Conservation (phyloP, 129 eudicot genomes). For the Chrysanthemum makinoi region DNA sequence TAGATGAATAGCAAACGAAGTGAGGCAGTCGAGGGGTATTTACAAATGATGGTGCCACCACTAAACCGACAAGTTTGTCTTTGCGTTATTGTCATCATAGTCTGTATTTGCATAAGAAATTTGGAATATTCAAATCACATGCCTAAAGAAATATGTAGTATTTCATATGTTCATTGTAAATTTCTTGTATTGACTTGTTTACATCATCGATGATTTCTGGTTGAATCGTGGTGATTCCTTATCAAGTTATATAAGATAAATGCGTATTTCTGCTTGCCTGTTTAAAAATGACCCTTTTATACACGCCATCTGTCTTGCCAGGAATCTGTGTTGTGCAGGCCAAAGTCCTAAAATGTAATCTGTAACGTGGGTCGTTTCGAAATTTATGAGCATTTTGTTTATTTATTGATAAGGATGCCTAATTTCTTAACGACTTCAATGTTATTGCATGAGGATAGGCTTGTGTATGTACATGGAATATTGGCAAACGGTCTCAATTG, state of each 20-base stretch:
- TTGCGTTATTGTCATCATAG: not conserved
- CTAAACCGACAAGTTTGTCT: not conserved
- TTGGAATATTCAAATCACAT: no score
- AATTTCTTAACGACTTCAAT: not conserved
- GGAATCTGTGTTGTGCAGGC: no score
- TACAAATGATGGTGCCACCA: not conserved
- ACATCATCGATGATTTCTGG: not conserved
- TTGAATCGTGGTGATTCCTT: not conserved
- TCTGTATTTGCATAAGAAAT: no score
- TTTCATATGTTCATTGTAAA: conserved; percentile 7
- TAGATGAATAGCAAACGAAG: accelerated
- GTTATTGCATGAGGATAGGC: no score
- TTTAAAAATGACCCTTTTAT: not conserved
- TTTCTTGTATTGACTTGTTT: not conserved
- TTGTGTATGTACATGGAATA: no score
- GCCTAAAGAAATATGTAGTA: no score
- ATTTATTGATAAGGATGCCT: not conserved
- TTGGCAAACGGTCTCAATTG: no score
- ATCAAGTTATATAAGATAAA: not conserved
- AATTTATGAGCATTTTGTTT: not conserved
- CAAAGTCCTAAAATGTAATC: not conserved
- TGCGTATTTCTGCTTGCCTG: not conserved
- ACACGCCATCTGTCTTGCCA: no score
- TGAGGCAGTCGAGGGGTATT: no score
- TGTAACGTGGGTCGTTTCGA: not conserved